These are phyloP conservation scores for Tinospora cordifolia DNA, from an alignment of 164 flowering plant genomes.

Conservation along the genomic window DNA sequence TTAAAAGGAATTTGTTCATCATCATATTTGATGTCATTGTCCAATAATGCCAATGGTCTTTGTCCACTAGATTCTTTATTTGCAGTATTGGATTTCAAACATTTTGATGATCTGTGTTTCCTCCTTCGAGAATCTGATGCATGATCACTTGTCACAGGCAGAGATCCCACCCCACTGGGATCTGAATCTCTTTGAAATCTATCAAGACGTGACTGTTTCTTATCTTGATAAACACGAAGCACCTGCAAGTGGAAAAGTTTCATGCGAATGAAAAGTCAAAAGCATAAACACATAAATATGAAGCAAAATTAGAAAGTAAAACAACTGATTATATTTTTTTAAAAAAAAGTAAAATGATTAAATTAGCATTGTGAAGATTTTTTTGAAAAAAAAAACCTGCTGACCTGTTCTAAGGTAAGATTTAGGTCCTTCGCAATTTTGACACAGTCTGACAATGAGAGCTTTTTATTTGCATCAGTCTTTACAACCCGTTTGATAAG, in stretches of 20 bases:
- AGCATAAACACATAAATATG: background rate
- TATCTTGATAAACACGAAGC: slow-evolving; percentile 66
- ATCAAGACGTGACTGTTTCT: slow-evolving; percentile 31
- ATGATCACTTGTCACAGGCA: slow-evolving; percentile 13
- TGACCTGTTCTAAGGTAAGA: slow-evolving; percentile 80
- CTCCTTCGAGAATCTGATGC: slow-evolving; percentile 35
- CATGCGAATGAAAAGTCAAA: background rate
- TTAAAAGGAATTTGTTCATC: slow-evolving; percentile 18
- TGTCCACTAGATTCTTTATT: slow-evolving; percentile 17
- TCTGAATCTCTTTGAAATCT: slow-evolving; percentile 23
- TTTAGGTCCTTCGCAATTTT: slow-evolving; percentile 74
- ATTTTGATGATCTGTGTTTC: slow-evolving; percentile 27
- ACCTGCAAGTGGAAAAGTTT: slow-evolving; percentile 45
- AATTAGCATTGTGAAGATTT: slow-evolving; percentile 2
- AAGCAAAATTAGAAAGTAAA: background rate
- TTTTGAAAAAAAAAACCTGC: background rate
- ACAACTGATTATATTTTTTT: background rate
- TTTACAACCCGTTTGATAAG: slow-evolving; percentile 49
- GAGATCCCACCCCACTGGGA: slow-evolving; percentile 16
- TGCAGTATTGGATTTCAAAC: slow-evolving; percentile 16
- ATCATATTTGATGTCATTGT: slow-evolving; percentile 10
- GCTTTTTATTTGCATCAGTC: slow-evolving; percentile 41
- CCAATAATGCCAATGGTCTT: slow-evolving; percentile 10
- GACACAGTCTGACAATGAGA: slow-evolving; percentile 55
- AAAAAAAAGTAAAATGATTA: background rate